Conservation (phyloP, 371 early-diverging fungal genomes). For the Umbelopsis sp. region DNA sequence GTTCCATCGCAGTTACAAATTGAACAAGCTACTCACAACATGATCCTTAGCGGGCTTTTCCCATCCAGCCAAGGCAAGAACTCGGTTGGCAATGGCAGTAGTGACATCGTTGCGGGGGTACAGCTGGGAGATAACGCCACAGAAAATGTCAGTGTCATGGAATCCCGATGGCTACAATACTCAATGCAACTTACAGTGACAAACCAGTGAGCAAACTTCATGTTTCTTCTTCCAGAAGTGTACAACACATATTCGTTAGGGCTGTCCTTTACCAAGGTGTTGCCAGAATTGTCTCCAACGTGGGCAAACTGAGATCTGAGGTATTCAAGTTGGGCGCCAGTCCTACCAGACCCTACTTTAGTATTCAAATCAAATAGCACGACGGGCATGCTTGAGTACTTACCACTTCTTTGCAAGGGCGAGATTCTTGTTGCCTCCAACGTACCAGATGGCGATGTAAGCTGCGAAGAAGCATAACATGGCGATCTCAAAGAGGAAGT, state of each 20-base stretch:
- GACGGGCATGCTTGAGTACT: not conserved
- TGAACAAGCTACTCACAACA: conserved; percentile 31
- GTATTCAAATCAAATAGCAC: not conserved
- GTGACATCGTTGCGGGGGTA: conserved; percentile 52
- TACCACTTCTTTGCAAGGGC: conserved; percentile 7
- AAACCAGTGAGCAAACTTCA: conserved; percentile 72
- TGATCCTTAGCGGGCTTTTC: conserved; percentile 35
- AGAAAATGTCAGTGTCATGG: not conserved
- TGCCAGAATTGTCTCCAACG: conserved; percentile 63
- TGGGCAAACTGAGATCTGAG: conserved; percentile 62
- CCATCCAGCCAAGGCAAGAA: conserved; percentile 29
- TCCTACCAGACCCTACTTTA: conserved; percentile 31
- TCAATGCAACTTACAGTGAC: conserved; percentile 43
- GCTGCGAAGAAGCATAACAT: conserved; percentile 4
- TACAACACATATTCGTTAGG: conserved; percentile 73
- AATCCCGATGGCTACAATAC: no score
- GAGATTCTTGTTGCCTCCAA: conserved; percentile 6
- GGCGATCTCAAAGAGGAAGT: conserved; percentile 8
- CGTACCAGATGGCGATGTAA: conserved; percentile 6
- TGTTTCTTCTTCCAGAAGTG: conserved; percentile 72
- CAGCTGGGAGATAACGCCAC: conserved; percentile 26
- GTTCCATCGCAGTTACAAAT: no score
- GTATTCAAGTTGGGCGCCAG: conserved; percentile 33
- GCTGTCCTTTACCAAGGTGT: conserved; percentile 67
- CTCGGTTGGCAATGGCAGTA: conserved; percentile 28